A percentile compares a stretch with the other conserved stretches of the same genome.
These are phyloP conservation scores for Epichloe gansuensis DNA, from an alignment of 2,329 filamentous ascomycete species.

Conservation along the genomic window DNA sequence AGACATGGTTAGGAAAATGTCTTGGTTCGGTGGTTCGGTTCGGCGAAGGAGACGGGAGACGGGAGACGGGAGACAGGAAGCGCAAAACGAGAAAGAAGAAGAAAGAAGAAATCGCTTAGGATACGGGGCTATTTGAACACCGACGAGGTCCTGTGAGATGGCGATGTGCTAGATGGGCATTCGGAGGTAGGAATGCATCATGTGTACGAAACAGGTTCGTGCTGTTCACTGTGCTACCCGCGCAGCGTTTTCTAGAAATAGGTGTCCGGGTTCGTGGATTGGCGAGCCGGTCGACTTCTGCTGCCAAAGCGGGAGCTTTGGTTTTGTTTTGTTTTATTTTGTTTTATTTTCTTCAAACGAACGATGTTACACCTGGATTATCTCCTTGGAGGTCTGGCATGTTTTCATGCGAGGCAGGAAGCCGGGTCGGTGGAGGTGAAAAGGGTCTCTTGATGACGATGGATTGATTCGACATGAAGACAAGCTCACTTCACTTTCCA, in stretches of 20 bases:
- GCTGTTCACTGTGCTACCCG: constrained; percentile 5
- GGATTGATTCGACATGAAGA: neutral
- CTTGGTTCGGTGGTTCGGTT: neutral
- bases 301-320: too few species aligned
- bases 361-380: neutral
- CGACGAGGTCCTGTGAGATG: constrained; percentile 1
- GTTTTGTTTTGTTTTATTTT: too few species aligned
- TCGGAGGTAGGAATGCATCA: neutral
- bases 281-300: too few species aligned
- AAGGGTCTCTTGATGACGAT: neutral
- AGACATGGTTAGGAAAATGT: constrained; percentile 2
- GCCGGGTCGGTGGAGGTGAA: neutral
- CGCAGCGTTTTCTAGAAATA: neutral
- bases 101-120: constrained; percentile 1
- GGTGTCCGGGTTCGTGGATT: neutral
- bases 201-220: neutral
- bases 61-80: neutral
- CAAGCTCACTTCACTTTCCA: neutral
- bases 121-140: constrained; percentile 2
- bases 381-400: neutral
- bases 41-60: neutral
- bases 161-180: neutral
- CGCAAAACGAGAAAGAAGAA: neutral
- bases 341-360: neutral
- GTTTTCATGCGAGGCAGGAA: neutral